Evolutionary conservation across 352 stramenopile species (phyloP), one percentile per base, ranked within the genome.

Genomic region (Globisporangium irregulare): DNA sequence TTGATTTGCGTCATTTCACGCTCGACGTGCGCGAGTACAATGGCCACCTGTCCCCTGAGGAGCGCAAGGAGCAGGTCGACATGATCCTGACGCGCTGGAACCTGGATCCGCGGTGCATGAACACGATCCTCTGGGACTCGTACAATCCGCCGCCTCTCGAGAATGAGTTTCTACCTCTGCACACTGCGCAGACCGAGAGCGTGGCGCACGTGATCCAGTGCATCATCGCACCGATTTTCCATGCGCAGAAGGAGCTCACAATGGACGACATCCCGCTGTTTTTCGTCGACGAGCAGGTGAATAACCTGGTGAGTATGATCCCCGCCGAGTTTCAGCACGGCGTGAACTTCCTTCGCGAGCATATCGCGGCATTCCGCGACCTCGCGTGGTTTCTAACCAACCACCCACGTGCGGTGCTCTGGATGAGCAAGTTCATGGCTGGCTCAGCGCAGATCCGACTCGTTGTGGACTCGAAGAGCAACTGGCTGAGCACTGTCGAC

Each of bases 261-360:
- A 75, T 70, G 32, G 77, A 81, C 53, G 73, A 74, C 25, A 75
- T 80, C 68, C 77, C 77, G 27, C 62, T 77, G 0, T 80, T 75
- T 25, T 84, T 81, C 60, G 75, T 78, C 50, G 77, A 84, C 59
- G 73, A 84, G 20, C 74, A 80, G 63, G 73, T 81, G 25, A 84
- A 84, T 46, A 73, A 72, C 25, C 66, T 75, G 48, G 74, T 82
- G 5, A 74, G 67, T 27, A 69, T 59, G 14, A 71, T 84, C 32
- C 69, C 75, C 41, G 48, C 59, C 38, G 73, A 80, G 69, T 84
- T 74, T 46, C 68, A 78, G 66, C 55, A 62, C 46, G 70, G 73
- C 50, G 73, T 81, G 62, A 64, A 70, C 24, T 84, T 78, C 36
- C 59, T 84, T 25, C 69, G 75, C 1, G 62, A 74, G 10, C 73